Evolutionary conservation across 1,284 basidiomycete species (phyloP), one percentile per base, ranked within the genome.

Genomic region (Ganoderma resinaceum): DNA sequence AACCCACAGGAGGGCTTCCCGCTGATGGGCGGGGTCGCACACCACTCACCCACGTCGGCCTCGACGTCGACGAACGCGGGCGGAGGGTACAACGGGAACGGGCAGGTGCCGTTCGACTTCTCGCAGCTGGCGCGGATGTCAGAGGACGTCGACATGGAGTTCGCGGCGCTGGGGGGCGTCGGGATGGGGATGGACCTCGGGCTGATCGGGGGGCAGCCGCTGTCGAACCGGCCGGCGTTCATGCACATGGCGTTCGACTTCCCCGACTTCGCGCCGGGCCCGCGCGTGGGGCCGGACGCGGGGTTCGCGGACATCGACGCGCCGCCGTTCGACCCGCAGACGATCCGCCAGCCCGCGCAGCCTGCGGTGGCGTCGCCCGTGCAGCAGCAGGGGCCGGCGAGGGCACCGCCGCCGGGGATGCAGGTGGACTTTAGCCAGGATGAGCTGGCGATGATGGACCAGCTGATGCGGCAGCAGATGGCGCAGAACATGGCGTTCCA

Each of bases 381-480:
- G 37, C 67, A 62, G 38, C 43, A 43, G 60, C 66, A 61, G 20
- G 37, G 33, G 23, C 46, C 58, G 40, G 58, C 40, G 38, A 12
- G 60, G 57, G 67, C 49, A 66, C 42, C 62, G 40, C 65, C 66
- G 42, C 68, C 67, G 65, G 66, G 70, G 61, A 68, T 75, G 60
- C 65, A 74, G 59, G 68, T 77, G 35, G 76, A 75, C 62, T 77
- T 76, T 58, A 76, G 71, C 67, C 66, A 71, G 58, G 76, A 76
- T 64, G 77, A 78, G 71, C 67, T 77, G 37, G 76, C 76, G 63
- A 72, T 77, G 57, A 78, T 78, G 76, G 76, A 78, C 68, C 75
- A 77, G 74, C 74, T 78, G 57, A 52, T 74, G 61, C 58, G 73
- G 63, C 75, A 76, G 68, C 76, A 78, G 72, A 69, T 71, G 59